Percentiles rank a stretch among this genome's conserved stretches.
These are phyloP conservation scores for Cladorrhinum sp. DNA, from an alignment of 2,329 filamentous ascomycete species.

Conservation along the genomic window DNA sequence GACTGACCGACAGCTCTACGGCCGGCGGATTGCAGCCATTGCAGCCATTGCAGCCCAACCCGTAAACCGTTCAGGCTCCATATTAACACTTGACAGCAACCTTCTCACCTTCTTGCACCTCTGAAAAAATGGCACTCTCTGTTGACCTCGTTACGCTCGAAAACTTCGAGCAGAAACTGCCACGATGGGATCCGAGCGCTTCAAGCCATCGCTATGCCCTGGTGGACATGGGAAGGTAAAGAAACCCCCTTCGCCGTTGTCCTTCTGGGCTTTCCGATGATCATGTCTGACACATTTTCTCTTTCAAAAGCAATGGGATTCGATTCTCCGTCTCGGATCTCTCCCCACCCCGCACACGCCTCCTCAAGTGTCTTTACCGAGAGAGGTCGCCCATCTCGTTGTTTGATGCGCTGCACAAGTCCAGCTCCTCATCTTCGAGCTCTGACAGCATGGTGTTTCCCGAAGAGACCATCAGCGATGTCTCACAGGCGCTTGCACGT, in stretches of 20 bases:
- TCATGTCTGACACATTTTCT: conserved; percentile 10
- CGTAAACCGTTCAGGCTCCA: neutral
- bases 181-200: conserved; percentile 45
- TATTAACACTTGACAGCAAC: neutral
- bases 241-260: conserved; percentile 11
- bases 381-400: conserved; percentile 79
- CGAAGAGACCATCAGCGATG: conserved; percentile 57
- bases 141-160: conserved; percentile 50
- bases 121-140: conserved; percentile 31
- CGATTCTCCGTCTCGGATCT: conserved; percentile 86
- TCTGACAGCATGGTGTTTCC: conserved; percentile 42
- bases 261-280: conserved; percentile 5
- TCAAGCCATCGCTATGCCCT: conserved; percentile 53
- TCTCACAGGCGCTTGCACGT: conserved; percentile 62
- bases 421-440: conserved; percentile 7
- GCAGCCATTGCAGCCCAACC: neutral
- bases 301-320: conserved; percentile 71
- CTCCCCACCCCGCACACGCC: conserved; percentile 65
- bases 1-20: neutral
- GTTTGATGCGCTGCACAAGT: conserved; percentile 71
- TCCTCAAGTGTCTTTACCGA: conserved; percentile 74
- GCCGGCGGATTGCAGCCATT: neutral
- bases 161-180: conserved; percentile 48
- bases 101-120: neutral
- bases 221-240: conserved; percentile 59